Base-by-base conservation (phyloP, 225 moss, liverwort and hornwort species). In the Antitrichia curtipendula region DNA sequence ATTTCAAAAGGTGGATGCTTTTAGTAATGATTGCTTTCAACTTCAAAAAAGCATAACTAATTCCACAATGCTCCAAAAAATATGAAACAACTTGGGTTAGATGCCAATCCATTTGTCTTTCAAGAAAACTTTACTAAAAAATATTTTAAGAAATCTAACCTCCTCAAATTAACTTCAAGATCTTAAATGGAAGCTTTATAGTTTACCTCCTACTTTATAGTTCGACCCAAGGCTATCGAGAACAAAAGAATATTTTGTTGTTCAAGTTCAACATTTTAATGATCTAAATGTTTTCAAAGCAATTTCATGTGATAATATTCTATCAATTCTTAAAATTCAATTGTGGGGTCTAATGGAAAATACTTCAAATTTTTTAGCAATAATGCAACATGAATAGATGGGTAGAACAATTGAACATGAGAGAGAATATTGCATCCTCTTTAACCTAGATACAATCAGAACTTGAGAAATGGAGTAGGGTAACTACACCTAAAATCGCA, bases 21-120 rank as follows among this genome's bases (percentile, higher is more conserved):
- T 0, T 15, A 23, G 5, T 53, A 2, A 76, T 23, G 1, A 23
- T 0, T 36, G 1, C 0, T 8, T 36, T 36, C 2, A 14, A 53
- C 31, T 23, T 31, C 21, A 75, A 36, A 75, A 53, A 0, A 53
- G 23, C 9, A 23, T 14, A 36, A 53, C 23, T 36, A 76, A 53
- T 76, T 76, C 12, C 3, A 36, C 6, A 1, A 76, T 36, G 23
- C 14, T 53, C 75, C 13, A 5, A 8, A 36, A 75, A 23, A 52
- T 2, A 52, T 50, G 36, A 36, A 6, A 36, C 3, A 0, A 34
- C 34, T 52, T 52, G 14, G 0, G 1, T 34, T 22, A 34, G 6
- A 52, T 75, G 20, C 13, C 75, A 36, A 53, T 36, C 5, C 23
- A 53, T 53, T 22, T 75, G 2, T 9, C 6, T 53, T 53, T 21